These are phyloP conservation scores for Polygonum aviculare DNA, from an alignment of 148 eudicot genomes.

Conservation along the genomic window DNA sequence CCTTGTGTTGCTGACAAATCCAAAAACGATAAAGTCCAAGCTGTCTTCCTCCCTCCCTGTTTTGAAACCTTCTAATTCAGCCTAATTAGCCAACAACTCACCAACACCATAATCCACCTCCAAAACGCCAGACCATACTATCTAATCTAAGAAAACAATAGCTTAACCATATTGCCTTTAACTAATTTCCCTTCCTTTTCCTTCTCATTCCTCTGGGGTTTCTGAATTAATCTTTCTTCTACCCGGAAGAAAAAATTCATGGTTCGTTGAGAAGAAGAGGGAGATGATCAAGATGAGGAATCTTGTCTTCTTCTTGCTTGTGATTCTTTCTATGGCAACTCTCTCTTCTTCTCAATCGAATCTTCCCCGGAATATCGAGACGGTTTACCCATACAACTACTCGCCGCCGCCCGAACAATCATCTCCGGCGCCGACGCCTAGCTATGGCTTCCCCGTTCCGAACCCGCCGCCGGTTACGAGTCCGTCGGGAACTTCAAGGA, in stretches of 20 bases:
- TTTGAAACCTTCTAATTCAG: neutral
- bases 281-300: neutral
- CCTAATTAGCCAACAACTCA: no score
- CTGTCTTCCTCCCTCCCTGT: neutral
- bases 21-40: neutral
- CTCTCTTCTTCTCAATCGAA: conserved; percentile 25
- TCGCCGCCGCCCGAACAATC: conserved; percentile 23
- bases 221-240: neutral
- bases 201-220: neutral
- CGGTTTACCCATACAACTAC: conserved; percentile 16
- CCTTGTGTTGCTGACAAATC: neutral
- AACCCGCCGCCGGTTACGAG: neutral
- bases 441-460: neutral
- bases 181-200: neutral
- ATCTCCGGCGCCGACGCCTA: conserved; percentile 4
- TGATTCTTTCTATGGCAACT: conserved; percentile 23
- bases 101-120: neutral
- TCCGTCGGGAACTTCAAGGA: conserved; percentile 18
- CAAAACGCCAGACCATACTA: neutral
- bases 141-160: neutral
- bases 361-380: conserved; percentile 49
- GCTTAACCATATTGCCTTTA: neutral
- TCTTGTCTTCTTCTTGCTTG: conserved; percentile 12
- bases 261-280: conserved; percentile 6
- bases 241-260: neutral